Evolutionary conservation across 805 yeast genomes (phyloP), one percentile per base, ranked within the genome.

Genomic region (Maudiozyma serrabonitensis): DNA sequence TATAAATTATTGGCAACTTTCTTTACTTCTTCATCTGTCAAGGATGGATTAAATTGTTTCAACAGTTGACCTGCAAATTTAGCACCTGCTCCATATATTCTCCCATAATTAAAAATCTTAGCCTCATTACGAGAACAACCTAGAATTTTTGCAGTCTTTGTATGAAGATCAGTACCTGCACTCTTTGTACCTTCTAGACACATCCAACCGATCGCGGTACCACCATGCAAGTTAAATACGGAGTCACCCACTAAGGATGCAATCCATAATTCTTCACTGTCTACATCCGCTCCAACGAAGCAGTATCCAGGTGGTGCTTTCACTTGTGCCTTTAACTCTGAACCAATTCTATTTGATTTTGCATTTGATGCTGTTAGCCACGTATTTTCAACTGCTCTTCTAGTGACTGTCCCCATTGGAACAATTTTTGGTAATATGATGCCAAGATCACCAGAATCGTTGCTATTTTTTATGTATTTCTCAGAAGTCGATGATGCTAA

Each of bases 181-280:
- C 71, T 74, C 68, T 93, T 93, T 4, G 91, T 81, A 18, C 99
- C 99, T 70, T 93, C 99, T 49, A 93, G 73, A 1, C 97, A 90
- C 99, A 93, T 95, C 99, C 99, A 95, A 0, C 98, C 97, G 48
- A 95, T 76, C 0, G 98, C 95, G 0, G 98, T 88, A 13, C 95
- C 95, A 6, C 99, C 99, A 65, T 93, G 99, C 23, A 86, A 70
- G 34, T 83, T 79, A 67, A 91, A 87, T 47, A 83, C 79, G 0
- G 98, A 82, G 63, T 93, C 99, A 3, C 99, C 97, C 32, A 91
- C 82, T 23, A 95, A 69, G 18, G 96, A 85, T 0, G 99, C 99
- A 56, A 93, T 93, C 99, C 99, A 93, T 41, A 93, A 73, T 62
- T 93, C 99, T 62, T 93, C 99, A 38, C 96, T 87, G 66, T 93